Evolutionary conservation across 768 basidiomycete genomes (phyloP).

Genomic region (Pisolithus sp.): DNA sequence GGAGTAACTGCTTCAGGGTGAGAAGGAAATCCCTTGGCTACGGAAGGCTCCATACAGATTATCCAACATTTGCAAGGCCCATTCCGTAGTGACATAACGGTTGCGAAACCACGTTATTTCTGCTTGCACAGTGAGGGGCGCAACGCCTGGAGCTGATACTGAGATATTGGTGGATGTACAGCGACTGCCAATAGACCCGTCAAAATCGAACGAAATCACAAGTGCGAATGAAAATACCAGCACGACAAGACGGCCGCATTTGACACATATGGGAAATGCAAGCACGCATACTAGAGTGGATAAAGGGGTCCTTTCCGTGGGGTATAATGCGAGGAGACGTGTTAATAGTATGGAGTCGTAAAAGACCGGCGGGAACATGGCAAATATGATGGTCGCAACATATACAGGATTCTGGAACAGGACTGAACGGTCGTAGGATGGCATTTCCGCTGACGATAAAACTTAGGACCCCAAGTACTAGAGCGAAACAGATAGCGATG

Average conservation of each 20-base stretch:
- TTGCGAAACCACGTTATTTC: constrained; percentile 4
- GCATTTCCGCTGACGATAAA: not conserved
- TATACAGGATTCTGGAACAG: constrained; percentile 13
- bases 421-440: constrained; percentile 13
- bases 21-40: not conserved
- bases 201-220: not conserved
- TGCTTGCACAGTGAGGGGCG: not conserved
- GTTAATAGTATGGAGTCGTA: constrained; percentile 34
- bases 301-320: constrained; percentile 14
- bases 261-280: constrained; percentile 23
- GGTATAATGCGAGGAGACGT: constrained; percentile 32
- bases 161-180: constrained; percentile 2
- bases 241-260: constrained; percentile 24
- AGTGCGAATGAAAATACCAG: constrained; percentile 5
- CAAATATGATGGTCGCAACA: constrained; percentile 17
- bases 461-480: not conserved
- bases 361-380: constrained; percentile 27
- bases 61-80: constrained; percentile 30
- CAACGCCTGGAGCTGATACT: not conserved
- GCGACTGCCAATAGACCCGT: constrained; percentile 1
- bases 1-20: constrained; percentile 13
- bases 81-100: constrained; percentile 23
- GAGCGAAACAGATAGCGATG: not conserved
- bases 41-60: constrained; percentile 22
- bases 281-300: constrained; percentile 18